Conservation (phyloP, 768 basidiomycete genomes). For the Tulasnella sp. region DNA sequence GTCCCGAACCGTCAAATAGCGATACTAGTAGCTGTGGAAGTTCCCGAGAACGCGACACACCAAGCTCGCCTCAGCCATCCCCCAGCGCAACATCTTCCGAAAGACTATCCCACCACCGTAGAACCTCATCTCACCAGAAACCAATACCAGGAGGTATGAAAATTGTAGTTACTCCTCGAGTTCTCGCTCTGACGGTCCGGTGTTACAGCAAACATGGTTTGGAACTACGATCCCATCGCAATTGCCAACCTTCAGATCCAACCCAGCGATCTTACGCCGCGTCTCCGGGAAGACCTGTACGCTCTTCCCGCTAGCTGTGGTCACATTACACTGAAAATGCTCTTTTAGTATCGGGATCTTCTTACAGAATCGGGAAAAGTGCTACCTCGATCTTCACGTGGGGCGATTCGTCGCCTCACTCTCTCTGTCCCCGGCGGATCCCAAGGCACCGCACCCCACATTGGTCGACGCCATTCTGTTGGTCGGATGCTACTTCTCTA, state of each 20-base stretch:
- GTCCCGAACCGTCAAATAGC: neutral
- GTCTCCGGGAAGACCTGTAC: conserved; percentile 9
- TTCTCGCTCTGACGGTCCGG: neutral
- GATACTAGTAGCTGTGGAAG: neutral
- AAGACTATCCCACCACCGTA: neutral
- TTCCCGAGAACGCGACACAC: neutral
- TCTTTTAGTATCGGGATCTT: conserved; percentile 22
- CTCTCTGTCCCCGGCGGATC: neutral
- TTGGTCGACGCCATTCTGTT: conserved; percentile 26
- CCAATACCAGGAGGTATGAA: neutral
- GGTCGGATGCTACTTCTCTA: conserved; percentile 22
- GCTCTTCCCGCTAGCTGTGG: neutral
- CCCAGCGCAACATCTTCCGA: neutral
- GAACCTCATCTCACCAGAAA: neutral
- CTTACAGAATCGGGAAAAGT: conserved; percentile 22
- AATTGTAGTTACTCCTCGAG: neutral
- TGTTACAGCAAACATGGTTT: conserved; percentile 16
- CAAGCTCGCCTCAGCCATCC: neutral
- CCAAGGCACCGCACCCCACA: conserved; percentile 18
- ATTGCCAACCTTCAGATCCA: neutral
- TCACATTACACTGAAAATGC: neutral
- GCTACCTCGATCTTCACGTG: conserved; percentile 22
- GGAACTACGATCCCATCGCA: conserved; percentile 1
- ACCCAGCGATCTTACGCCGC: conserved; percentile 17
- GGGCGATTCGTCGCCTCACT: conserved; percentile 18